phyloP scores from a whole-genome alignment of 495 filamentous ascomycete genomes.

The Penicillium roqueforti region DNA sequence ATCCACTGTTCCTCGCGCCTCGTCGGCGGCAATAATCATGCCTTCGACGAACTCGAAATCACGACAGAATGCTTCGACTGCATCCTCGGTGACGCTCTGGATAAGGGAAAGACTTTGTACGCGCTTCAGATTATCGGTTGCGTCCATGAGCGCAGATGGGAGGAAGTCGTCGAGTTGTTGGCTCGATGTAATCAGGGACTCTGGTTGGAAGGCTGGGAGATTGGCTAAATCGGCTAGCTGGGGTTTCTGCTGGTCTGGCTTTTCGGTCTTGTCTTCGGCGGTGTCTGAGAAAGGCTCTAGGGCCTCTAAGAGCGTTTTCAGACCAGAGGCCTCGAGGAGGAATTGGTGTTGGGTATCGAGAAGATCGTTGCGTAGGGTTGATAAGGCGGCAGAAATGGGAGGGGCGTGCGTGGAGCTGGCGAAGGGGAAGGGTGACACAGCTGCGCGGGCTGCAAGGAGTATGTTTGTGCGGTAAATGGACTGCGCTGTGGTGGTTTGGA shows the following conservation, averaged over 20 bases:
- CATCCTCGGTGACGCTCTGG: slow-evolving; percentile 73
- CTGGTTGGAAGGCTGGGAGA: slow-evolving; percentile 58
- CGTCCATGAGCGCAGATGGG: slow-evolving; percentile 89
- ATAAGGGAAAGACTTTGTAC: slow-evolving; percentile 65
- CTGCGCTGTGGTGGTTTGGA: slow-evolving; percentile 50
- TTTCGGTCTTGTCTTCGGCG: slow-evolving; percentile 11
- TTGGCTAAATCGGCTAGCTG: slow-evolving; percentile 50
- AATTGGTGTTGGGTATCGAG: slow-evolving; percentile 50
- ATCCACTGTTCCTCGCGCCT: slow-evolving; percentile 39
- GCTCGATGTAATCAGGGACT: slow-evolving; percentile 58
- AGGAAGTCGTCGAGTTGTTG: slow-evolving; percentile 87
- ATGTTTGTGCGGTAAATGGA: slow-evolving; percentile 85
- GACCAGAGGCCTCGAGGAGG: slow-evolving; percentile 69
- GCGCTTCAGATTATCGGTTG: slow-evolving; percentile 69
- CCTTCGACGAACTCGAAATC: slow-evolving; percentile 89
- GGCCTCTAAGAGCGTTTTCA: slow-evolving; percentile 63
- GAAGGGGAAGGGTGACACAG: slow-evolving; percentile 41
- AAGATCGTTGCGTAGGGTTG: slow-evolving; percentile 38
- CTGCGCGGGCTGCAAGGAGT: slow-evolving; percentile 51
- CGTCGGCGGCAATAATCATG: slow-evolving; percentile 56
- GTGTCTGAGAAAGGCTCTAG: slow-evolving; percentile 46
- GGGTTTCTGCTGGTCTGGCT: slow-evolving; percentile 34
- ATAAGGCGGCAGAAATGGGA: slow-evolving; percentile 35
- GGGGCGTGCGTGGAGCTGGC: slow-evolving; percentile 38
- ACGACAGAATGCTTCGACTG: slow-evolving; percentile 79